These are phyloP conservation scores for Yarrowia galli DNA, from an alignment of 1,139 yeast species.

Conservation along the genomic window DNA sequence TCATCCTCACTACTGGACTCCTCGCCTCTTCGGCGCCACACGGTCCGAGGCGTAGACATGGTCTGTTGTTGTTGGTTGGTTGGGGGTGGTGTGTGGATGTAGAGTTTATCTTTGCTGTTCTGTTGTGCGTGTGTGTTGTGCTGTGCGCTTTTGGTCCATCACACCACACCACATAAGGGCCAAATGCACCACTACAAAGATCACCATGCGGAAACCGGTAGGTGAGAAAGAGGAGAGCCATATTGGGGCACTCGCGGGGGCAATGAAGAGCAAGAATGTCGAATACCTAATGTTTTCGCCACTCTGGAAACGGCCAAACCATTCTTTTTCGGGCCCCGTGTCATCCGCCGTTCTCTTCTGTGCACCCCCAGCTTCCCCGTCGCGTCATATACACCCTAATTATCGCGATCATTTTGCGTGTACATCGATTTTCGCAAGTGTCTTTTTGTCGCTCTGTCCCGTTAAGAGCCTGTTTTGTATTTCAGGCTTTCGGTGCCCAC, in stretches of 20 bases:
- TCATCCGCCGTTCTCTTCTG: neutral
- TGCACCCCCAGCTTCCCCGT: constrained; percentile 1
- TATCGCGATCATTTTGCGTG: constrained; percentile 20
- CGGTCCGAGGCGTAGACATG: constrained; percentile 22
- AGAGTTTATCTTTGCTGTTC: constrained; percentile 3
- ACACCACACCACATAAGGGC: neutral
- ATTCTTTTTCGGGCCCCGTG: neutral
- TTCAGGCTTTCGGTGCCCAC: neutral
- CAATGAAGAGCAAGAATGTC: neutral
- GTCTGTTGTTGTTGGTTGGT: neutral
- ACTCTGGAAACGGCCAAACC: neutral
- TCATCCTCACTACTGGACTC: constrained; percentile 51
- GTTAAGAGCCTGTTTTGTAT: constrained; percentile 10
- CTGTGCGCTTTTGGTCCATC: neutral
- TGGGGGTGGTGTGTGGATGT: neutral
- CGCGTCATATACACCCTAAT: neutral
- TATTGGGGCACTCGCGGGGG: neutral
- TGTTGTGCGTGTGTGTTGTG: neutral
- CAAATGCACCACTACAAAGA: constrained; percentile 3
- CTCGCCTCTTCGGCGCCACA: constrained; percentile 36
- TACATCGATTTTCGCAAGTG: neutral
- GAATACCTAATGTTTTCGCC: neutral
- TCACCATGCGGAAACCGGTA: neutral
- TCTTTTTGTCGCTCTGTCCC: neutral
- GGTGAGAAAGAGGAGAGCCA: neutral